Evolutionary conservation across 305 asterid genomes (phyloP).

Genomic region (Fraxinus ornus): DNA sequence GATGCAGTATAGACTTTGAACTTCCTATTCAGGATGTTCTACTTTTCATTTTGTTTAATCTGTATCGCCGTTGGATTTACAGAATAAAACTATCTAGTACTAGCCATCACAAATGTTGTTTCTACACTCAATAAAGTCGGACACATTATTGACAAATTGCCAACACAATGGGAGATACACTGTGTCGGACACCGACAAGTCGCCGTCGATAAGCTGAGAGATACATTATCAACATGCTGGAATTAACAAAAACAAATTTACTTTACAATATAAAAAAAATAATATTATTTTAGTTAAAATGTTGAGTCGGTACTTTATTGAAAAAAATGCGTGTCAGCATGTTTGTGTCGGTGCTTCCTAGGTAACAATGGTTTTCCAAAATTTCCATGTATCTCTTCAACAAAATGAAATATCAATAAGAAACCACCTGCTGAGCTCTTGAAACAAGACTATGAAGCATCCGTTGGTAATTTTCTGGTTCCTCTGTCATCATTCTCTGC

Average conservation of each 20-base stretch:
- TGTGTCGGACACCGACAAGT: background rate
- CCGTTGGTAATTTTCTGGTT: constrained; percentile 89
- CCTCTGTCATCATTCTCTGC: constrained; percentile 99
- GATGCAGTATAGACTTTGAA: constrained; percentile 2
- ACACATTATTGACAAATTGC: background rate
- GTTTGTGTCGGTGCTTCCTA: background rate
- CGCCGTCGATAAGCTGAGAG: background rate
- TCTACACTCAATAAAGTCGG: background rate
- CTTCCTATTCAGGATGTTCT: constrained; percentile 6
- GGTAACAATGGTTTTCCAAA: background rate
- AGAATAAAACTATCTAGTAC: background rate
- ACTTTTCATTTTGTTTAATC: background rate
- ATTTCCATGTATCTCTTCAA: constrained; percentile 11
- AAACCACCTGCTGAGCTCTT: constrained; percentile 89
- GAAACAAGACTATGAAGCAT: constrained; percentile 91
- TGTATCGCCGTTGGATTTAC: background rate
- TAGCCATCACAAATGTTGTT: background rate
- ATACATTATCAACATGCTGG: background rate
- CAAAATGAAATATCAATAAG: constrained; percentile 14
- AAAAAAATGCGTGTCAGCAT: background rate
- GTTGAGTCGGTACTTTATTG: background rate
- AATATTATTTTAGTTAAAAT: background rate
- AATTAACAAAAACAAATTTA: background rate
- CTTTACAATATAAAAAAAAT: background rate
- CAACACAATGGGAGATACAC: background rate